These are phyloP conservation scores for Hypoxylon sp. DNA, from an alignment of 2,329 filamentous ascomycete genomes.

Conservation along the genomic window DNA sequence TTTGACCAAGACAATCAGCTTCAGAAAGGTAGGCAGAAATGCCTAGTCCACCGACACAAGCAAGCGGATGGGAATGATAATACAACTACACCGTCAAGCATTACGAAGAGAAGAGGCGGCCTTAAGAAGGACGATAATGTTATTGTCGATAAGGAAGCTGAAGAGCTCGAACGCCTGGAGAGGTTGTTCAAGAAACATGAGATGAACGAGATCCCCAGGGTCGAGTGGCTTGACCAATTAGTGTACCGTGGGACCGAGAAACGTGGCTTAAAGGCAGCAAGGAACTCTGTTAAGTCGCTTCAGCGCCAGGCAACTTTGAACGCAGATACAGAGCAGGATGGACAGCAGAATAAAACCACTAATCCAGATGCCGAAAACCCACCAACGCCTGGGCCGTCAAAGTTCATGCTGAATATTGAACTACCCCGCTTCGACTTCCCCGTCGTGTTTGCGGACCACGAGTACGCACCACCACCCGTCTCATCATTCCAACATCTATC, in stretches of 20 bases:
- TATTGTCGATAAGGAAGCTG: conserved; percentile 76
- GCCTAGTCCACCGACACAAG: conserved; percentile 84
- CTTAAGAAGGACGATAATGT: conserved; percentile 65
- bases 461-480: conserved; percentile 88
- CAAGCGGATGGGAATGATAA: conserved; percentile 87
- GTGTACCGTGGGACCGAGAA: conserved; percentile 93
- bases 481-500: conserved; percentile 78
- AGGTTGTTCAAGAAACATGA: conserved; percentile 96
- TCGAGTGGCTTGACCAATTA: conserved; percentile 95
- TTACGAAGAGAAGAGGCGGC: conserved; percentile 68
- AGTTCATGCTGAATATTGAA: conserved; percentile 90
- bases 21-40: conserved; percentile 93
- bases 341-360: conserved; percentile 53
- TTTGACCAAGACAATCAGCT: conserved; percentile 94
- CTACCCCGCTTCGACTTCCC: conserved; percentile 96
- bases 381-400: conserved; percentile 61
- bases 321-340: conserved; percentile 55
- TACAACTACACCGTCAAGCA: conserved; percentile 81
- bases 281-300: conserved; percentile 72
- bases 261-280: conserved; percentile 75
- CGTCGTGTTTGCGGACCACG: conserved; percentile 93
- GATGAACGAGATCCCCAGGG: conserved; percentile 93
- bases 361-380: conserved; percentile 62
- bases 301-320: conserved; percentile 61
- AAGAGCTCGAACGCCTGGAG: conserved; percentile 91